Evolutionary conservation across 148 eudicot genomes (phyloP).

Genomic region (Pouteria glomerata): DNA sequence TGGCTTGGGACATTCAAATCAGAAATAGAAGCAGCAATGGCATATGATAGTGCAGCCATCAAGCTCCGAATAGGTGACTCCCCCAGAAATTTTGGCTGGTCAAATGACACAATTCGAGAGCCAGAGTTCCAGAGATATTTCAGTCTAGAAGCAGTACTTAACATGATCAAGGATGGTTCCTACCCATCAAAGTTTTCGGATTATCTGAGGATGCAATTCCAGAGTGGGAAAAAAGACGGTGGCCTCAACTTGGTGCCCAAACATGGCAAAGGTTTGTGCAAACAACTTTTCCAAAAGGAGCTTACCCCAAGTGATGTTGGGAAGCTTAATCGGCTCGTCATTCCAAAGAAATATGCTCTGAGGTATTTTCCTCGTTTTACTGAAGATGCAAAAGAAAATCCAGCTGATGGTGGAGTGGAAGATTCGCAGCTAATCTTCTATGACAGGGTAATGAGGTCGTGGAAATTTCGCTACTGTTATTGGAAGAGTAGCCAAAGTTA

Average conservation of each 20-base stretch:
- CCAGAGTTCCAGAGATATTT: slow-evolving; percentile 25
- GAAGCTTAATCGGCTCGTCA: slow-evolving; percentile 43
- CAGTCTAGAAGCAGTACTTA: slow-evolving; percentile 18
- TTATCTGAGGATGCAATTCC: slow-evolving; percentile 6
- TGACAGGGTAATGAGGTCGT: slow-evolving; percentile 27
- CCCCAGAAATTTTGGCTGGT: slow-evolving; percentile 29
- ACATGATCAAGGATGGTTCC: slow-evolving; percentile 48
- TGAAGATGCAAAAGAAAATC: background rate
- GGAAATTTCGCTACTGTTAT: slow-evolving; percentile 48
- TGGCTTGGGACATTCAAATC: slow-evolving; percentile 61
- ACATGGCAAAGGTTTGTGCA: background rate
- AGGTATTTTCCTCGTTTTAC: slow-evolving; percentile 18
- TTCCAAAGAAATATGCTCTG: slow-evolving; percentile 44
- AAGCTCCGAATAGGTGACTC: slow-evolving; percentile 21
- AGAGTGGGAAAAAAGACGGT: background rate
- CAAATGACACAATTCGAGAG: slow-evolving; percentile 14
- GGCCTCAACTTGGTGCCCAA: background rate
- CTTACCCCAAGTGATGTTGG: slow-evolving; percentile 56
- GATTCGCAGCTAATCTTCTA: slow-evolving; percentile 19
- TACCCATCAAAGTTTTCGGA: slow-evolving; percentile 37
- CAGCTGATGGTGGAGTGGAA: background rate
- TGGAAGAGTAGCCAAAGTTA: slow-evolving; percentile 55
- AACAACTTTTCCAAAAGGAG: slow-evolving; percentile 35
- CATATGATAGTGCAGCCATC: slow-evolving; percentile 49
- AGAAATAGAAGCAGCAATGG: slow-evolving; percentile 36